A percentile compares a stretch with the other conserved stretches of the same genome.
phyloP scores from a whole-genome alignment of 2,329 filamentous ascomycete genomes.

The Thermoascus crustaceus region DNA sequence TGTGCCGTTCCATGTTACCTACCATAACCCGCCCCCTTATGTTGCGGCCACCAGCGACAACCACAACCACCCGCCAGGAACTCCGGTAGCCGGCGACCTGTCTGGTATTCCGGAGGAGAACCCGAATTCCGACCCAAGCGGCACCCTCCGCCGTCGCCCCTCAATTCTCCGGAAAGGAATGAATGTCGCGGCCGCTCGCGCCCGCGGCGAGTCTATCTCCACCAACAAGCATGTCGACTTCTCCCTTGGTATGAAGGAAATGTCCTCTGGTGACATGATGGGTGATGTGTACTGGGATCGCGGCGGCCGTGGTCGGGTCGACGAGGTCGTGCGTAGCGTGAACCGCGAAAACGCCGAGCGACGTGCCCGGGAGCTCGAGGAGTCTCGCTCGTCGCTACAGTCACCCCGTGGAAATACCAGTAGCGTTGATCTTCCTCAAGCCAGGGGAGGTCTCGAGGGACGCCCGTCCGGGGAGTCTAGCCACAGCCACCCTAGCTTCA shows the following conservation, averaged over 20 bases:
- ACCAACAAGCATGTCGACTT: slow-evolving; percentile 61
- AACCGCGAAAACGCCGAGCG: slow-evolving; percentile 35
- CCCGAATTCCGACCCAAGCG: slow-evolving; percentile 24
- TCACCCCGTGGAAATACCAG: slow-evolving; percentile 12
- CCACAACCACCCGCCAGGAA: slow-evolving; percentile 28
- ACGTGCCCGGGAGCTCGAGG: slow-evolving; percentile 27
- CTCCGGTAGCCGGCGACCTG: slow-evolving; percentile 11
- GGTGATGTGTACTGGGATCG: slow-evolving; percentile 59
- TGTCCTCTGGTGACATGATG: slow-evolving; percentile 50
- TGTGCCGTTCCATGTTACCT: slow-evolving; percentile 57
- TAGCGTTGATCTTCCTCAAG: slow-evolving; percentile 12
- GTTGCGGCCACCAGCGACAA: slow-evolving; percentile 37
- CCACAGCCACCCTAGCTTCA: slow-evolving; percentile 20
- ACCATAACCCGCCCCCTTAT: slow-evolving; percentile 40
- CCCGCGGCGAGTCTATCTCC: slow-evolving; percentile 50
- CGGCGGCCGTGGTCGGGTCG: slow-evolving; percentile 31
- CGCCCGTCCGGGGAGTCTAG: slow-evolving; percentile 15
- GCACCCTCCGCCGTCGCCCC: slow-evolving; percentile 29
- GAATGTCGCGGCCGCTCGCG: slow-evolving; percentile 35
- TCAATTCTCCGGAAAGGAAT: slow-evolving; percentile 50
- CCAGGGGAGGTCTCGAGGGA: slow-evolving; percentile 15
- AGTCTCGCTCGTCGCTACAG: slow-evolving; percentile 16
- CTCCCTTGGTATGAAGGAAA: slow-evolving; percentile 57
- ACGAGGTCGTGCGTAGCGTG: slow-evolving; percentile 29
- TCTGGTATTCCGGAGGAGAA: slow-evolving; percentile 18